Evolutionary conservation across 2,329 filamentous ascomycete genomes (phyloP).

Genomic region (Dactylellina leptospora): DNA sequence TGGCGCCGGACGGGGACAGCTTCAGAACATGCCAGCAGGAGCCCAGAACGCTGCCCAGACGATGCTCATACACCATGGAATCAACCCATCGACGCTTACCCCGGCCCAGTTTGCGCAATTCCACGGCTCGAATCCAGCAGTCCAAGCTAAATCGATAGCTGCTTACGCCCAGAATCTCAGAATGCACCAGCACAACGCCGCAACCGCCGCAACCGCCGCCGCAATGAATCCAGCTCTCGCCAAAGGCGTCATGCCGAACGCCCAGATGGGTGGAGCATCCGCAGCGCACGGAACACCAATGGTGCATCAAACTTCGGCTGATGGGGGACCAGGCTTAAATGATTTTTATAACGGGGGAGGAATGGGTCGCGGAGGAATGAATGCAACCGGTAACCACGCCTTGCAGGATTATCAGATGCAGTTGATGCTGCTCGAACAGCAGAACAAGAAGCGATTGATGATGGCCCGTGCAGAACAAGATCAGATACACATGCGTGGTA

Average conservation of each 20-base stretch:
- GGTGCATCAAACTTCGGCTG: constrained; percentile 77
- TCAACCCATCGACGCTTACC: constrained; percentile 78
- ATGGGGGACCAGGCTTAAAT: constrained; percentile 61
- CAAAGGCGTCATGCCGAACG: constrained; percentile 73
- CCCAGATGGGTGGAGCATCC: constrained; percentile 74
- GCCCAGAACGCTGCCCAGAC: constrained; percentile 55
- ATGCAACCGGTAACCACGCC: constrained; percentile 75
- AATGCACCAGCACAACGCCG: constrained; percentile 75
- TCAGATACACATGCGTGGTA: constrained; percentile 67
- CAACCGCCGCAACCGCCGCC: constrained; percentile 51
- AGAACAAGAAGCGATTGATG: constrained; percentile 85
- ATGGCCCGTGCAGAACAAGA: constrained; percentile 84
- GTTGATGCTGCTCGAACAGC: constrained; percentile 83
- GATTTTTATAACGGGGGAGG: constrained; percentile 57
- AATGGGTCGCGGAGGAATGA: constrained; percentile 61
- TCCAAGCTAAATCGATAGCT: constrained; percentile 84
- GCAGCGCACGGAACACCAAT: constrained; percentile 80
- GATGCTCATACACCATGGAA: constrained; percentile 73
- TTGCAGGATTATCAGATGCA: constrained; percentile 91
- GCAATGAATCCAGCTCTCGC: constrained; percentile 52
- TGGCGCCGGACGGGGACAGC: constrained; percentile 44
- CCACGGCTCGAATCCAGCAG: constrained; percentile 63
- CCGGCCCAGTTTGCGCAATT: constrained; percentile 77
- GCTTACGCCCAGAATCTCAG: constrained; percentile 85
- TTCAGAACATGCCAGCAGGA: constrained; percentile 39